These are phyloP conservation scores for Ogataea sp. DNA, from an alignment of 805 yeast species.

Conservation along the genomic window DNA sequence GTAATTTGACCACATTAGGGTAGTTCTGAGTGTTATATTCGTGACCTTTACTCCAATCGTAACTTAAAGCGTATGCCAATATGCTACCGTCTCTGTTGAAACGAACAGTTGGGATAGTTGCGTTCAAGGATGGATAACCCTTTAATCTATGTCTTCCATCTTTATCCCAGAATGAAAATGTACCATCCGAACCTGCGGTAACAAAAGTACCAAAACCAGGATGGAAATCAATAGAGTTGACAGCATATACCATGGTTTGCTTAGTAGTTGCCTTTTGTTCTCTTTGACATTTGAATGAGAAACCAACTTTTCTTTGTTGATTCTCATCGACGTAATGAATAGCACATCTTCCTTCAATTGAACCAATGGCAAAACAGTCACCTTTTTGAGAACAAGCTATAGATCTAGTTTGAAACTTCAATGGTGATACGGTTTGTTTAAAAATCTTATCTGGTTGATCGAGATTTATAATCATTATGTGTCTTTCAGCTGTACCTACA, in stretches of 20 bases:
- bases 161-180: conserved; percentile 93
- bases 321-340: conserved; percentile 84
- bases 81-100: conserved; percentile 81
- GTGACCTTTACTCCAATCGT: conserved; percentile 95
- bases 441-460: conserved; percentile 78
- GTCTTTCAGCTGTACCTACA: conserved; percentile 91
- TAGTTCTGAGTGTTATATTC: conserved; percentile 67
- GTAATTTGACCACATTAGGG: conserved; percentile 72
- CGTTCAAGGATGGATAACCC: conserved; percentile 61
- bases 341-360: conserved; percentile 94
- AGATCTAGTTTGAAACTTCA: conserved; percentile 83
- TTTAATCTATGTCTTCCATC: conserved; percentile 83
- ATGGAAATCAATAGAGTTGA: conserved; percentile 78
- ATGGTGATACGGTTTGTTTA: conserved; percentile 64
- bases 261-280: conserved; percentile 46
- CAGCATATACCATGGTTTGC: conserved; percentile 67
- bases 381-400: conserved; percentile 86
- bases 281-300: conserved; percentile 93
- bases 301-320: conserved; percentile 64
- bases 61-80: conserved; percentile 85
- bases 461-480: conserved; percentile 67
- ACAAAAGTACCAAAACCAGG: conserved; percentile 86
- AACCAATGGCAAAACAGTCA: conserved; percentile 86
- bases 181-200: conserved; percentile 93
- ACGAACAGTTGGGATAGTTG: conserved; percentile 65